Conservation (phyloP, 176 grass and related monocot genomes). For the Ananas comosus region DNA sequence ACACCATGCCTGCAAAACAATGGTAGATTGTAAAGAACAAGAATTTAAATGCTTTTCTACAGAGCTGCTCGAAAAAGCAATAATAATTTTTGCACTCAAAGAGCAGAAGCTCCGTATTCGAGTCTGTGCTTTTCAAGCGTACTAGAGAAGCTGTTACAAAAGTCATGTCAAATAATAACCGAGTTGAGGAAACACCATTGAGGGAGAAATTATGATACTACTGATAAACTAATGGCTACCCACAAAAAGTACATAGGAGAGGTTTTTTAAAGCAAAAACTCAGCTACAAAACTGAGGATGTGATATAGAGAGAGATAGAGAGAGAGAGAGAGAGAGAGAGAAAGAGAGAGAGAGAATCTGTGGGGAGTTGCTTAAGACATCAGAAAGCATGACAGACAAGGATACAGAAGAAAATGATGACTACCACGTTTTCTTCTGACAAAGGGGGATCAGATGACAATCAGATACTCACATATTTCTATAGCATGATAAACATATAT, state of each 20-base stretch:
- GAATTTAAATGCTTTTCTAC: not conserved
- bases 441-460: not conserved
- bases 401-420: constrained; percentile 11
- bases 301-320: constrained; percentile 7
- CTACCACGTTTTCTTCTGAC: not conserved
- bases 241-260: not conserved
- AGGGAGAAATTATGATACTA: not conserved
- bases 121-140: no score
- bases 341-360: constrained; percentile 14
- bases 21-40: not conserved
- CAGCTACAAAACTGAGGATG: constrained; percentile 19
- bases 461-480: not conserved
- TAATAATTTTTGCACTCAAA: no score
- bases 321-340: not conserved
- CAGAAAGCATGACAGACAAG: constrained; percentile 17
- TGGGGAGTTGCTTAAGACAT: constrained; percentile 10
- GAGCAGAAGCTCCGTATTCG: no score
- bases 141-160: no score
- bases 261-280: not conserved
- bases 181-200: no score
- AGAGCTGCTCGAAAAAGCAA: not conserved
- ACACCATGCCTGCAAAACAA: not conserved
- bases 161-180: no score
- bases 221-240: not conserved
- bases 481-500: no score